Conservation (phyloP, 371 early-diverging fungal genomes). For the Catenaria anguillulae region DNA sequence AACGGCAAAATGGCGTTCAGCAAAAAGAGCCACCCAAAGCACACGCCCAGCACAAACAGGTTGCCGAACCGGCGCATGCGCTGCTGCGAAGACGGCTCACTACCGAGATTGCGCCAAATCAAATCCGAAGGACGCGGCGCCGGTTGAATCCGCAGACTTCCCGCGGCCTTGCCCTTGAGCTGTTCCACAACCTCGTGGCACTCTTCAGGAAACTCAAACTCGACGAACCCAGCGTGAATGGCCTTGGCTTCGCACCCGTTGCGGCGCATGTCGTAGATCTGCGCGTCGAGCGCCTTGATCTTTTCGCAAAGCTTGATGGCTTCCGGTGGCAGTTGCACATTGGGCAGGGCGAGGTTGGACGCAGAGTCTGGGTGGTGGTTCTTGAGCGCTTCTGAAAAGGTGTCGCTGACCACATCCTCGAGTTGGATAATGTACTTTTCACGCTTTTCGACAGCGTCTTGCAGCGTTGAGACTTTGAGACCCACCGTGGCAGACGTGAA, state of each 20-base stretch:
- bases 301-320: not conserved
- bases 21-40: not conserved
- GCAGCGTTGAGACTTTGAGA: not conserved
- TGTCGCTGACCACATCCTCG: not conserved
- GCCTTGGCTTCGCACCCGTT: slow-evolving; percentile 2
- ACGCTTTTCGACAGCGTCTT: not conserved
- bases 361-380: not conserved
- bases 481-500: not conserved
- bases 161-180: not conserved
- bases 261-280: slow-evolving; percentile 1
- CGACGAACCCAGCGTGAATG: slow-evolving; percentile 2
- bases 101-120: slow-evolving; percentile 1
- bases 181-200: not conserved
- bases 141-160: not conserved
- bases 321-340: not conserved
- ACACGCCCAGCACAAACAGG: not conserved
- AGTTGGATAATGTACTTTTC: not conserved
- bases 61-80: not conserved
- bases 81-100: not conserved
- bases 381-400: not conserved
- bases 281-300: not conserved
- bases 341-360: slow-evolving; percentile 1
- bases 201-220: not conserved
- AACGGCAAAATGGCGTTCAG: not conserved
- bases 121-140: slow-evolving; percentile 1